A percentile compares a stretch with the other conserved stretches of the same genome.
Conservation (phyloP, 1,284 basidiomycete species). For the Exobasidium cylindrosporum region DNA sequence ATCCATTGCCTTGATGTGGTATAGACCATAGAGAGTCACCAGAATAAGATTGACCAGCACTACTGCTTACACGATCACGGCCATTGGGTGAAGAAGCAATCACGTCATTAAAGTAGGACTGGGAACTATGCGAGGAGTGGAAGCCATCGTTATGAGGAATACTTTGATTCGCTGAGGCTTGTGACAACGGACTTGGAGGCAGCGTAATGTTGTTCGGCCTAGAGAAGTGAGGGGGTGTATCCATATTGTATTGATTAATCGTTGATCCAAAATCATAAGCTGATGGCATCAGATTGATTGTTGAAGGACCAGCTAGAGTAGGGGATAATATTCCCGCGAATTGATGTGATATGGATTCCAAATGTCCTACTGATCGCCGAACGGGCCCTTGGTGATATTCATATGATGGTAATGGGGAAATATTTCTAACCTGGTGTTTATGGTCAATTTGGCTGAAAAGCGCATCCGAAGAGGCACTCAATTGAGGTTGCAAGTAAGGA, state of each 20-base stretch:
- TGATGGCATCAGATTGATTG: neutral
- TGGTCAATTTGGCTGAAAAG: no score
- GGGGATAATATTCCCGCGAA: neutral
- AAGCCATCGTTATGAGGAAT: neutral
- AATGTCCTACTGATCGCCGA: constrained; percentile 5
- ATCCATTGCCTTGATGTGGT: neutral
- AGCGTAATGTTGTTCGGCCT: neutral
- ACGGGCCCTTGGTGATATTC: neutral
- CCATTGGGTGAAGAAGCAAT: neutral
- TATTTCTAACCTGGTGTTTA: neutral
- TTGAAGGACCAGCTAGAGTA: neutral
- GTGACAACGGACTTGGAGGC: neutral
- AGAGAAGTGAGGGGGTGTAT: neutral
- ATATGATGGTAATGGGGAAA: neutral
- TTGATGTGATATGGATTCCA: neutral
- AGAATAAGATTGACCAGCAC: neutral
- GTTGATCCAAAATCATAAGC: neutral
- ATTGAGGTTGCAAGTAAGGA: neutral
- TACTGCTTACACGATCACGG: neutral
- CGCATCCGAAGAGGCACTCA: neutral
- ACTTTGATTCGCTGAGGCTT: neutral
- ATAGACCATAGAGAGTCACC: neutral
- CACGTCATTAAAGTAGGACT: neutral
- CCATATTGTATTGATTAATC: neutral
- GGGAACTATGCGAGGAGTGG: neutral